A percentile compares a stretch with the other conserved stretches of the same genome.
These are phyloP conservation scores for Iris macrosiphon DNA, from an alignment of 106 monocot species.

Conservation along the genomic window DNA sequence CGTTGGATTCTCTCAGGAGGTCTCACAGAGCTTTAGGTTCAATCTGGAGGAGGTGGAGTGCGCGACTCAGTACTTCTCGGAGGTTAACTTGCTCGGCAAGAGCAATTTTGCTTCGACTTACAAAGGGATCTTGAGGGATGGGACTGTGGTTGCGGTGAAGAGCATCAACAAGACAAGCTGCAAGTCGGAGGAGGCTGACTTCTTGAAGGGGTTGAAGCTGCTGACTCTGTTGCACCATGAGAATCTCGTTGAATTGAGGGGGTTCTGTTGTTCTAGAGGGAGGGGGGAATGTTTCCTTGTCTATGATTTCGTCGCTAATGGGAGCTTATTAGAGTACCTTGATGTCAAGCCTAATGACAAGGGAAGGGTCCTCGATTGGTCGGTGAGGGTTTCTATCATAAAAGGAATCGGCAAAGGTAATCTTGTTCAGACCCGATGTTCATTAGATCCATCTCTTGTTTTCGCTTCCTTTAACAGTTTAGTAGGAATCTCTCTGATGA, in stretches of 20 bases:
- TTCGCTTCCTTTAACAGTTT: too few species aligned
- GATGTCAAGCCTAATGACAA: constrained; percentile 30
- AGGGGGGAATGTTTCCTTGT: constrained; percentile 92
- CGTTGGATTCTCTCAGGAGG: constrained; percentile 51
- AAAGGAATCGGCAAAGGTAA: constrained; percentile 80
- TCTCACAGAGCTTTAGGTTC: constrained; percentile 61
- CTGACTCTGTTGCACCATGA: constrained; percentile 56
- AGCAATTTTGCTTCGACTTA: constrained; percentile 69
- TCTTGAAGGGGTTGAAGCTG: constrained; percentile 67
- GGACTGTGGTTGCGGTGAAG: constrained; percentile 65
- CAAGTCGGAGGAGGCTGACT: constrained; percentile 76
- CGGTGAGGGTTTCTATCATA: constrained; percentile 66
- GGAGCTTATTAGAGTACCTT: constrained; percentile 55
- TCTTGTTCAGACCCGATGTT: background rate
- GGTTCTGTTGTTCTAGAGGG: constrained; percentile 78
- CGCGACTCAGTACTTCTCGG: constrained; percentile 89
- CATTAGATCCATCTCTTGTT: too few species aligned
- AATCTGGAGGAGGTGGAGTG: constrained; percentile 86
- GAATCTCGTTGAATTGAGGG: constrained; percentile 58
- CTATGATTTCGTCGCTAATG: constrained; percentile 75
- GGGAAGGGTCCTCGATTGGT: constrained; percentile 59
- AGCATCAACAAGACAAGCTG: constrained; percentile 85
- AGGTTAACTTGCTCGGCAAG: constrained; percentile 64
- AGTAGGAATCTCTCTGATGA: too few species aligned
- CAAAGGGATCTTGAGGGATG: constrained; percentile 72